A percentile compares a stretch with the other conserved stretches of the same genome.
These are phyloP conservation scores for Sordariomycetes sp. DNA, from an alignment of 2,329 filamentous ascomycete genomes.

Conservation along the genomic window DNA sequence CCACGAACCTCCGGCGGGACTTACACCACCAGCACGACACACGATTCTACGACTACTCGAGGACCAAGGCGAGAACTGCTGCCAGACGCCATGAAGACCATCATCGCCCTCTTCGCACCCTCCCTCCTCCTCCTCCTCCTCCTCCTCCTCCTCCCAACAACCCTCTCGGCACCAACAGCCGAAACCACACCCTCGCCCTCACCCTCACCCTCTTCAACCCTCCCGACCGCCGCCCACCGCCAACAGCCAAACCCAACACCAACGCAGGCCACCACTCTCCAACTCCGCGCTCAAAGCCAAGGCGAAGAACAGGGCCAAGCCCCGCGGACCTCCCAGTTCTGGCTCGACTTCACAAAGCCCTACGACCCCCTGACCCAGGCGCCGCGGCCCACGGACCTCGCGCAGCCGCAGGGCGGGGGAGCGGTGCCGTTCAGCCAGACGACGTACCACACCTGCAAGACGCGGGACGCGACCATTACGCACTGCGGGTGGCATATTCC, in stretches of 20 bases:
- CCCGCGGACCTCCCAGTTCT: neutral
- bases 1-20: neutral
- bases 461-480: conserved; percentile 13
- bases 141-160: neutral
- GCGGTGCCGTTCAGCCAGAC: conserved; percentile 13
- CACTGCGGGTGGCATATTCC: conserved; percentile 26
- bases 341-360: conserved; percentile 5
- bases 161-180: neutral
- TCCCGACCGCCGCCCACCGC: neutral
- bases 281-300: neutral
- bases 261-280: neutral
- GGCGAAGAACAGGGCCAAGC: neutral
- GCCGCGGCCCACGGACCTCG: neutral
- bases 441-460: conserved; percentile 24
- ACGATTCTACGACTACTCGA: neutral
- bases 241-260: neutral
- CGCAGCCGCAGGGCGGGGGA: neutral
- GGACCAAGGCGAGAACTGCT: neutral
- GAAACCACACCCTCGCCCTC: neutral
- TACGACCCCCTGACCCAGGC: neutral
- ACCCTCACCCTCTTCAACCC: neutral
- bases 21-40: neutral
- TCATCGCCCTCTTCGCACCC: neutral
- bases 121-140: neutral
- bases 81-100: neutral